Percentiles rank a stretch among this genome's conserved stretches.
phyloP scores from a whole-genome alignment of 2,329 filamentous ascomycete species.

The Calycina herbarum region DNA sequence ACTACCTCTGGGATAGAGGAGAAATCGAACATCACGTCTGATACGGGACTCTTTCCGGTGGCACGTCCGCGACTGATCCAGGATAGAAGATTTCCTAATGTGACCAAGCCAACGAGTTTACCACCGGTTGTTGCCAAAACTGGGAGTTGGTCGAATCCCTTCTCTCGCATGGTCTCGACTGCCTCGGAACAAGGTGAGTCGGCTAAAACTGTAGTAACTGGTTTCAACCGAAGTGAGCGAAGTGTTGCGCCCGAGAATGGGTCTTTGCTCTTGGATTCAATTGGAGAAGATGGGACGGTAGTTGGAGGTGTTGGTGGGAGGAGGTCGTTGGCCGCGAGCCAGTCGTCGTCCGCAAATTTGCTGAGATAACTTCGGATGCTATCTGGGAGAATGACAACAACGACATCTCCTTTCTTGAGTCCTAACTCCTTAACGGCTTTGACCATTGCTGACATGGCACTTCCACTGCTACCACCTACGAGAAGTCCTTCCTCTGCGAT shows the following conservation, averaged over 20 bases:
- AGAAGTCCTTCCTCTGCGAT: constrained; percentile 94
- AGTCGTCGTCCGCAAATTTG: constrained; percentile 99
- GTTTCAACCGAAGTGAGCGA: constrained; percentile 81
- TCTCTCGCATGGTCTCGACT: constrained; percentile 97
- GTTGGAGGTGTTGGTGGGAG: constrained; percentile 61
- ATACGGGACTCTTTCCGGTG: constrained; percentile 69
- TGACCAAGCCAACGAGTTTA: constrained; percentile 87
- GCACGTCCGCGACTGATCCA: constrained; percentile 86
- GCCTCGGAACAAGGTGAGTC: constrained; percentile 77
- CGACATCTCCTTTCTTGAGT: constrained; percentile 79
- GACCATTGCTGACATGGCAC: constrained; percentile 80
- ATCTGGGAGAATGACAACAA: constrained; percentile 91
- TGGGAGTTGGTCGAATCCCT: constrained; percentile 95
- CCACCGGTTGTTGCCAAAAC: constrained; percentile 71
- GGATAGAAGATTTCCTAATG: constrained; percentile 88
- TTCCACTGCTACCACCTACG: constrained; percentile 90
- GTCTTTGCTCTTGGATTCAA: constrained; percentile 49
- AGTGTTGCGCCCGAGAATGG: constrained; percentile 79
- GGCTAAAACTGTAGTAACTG: constrained; percentile 80
- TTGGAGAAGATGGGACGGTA: constrained; percentile 42
- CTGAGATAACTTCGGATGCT: constrained; percentile 96
- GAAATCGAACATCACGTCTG: constrained; percentile 97
- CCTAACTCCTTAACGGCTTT: constrained; percentile 73
- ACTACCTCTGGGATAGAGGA: constrained; percentile 82
- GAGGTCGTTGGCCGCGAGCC: constrained; percentile 95